Percentiles rank a stretch among this genome's conserved stretches.
Evolutionary conservation across 306 rosid species (phyloP).

Genomic region (Begonia fuchsioides): DNA sequence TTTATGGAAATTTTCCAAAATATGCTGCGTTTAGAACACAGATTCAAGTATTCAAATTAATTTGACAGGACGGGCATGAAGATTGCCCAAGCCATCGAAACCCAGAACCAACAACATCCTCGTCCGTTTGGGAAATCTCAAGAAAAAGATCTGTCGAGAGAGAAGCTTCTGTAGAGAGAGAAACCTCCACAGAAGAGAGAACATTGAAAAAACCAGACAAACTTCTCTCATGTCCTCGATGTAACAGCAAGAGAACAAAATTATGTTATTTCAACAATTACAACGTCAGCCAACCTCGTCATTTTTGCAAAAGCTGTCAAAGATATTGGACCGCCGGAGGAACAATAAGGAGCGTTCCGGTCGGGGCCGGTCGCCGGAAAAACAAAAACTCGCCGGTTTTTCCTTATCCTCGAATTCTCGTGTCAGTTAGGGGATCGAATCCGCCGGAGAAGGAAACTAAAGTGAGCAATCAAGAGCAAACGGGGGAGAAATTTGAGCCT

Average conservation of each 20-base stretch:
- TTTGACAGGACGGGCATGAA: too few species aligned
- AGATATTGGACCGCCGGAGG: constrained; percentile 97
- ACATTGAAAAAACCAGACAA: constrained; percentile 60
- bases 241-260: constrained; percentile 82
- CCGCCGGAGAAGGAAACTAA: constrained; percentile 31
- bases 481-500: constrained; percentile 16
- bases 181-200: constrained; percentile 32
- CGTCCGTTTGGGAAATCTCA: constrained; percentile 27
- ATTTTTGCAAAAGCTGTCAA: constrained; percentile 85
- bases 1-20: too few species aligned
- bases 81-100: constrained; percentile 19
- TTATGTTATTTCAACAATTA: constrained; percentile 82
- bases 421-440: constrained; percentile 34
- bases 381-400: constrained; percentile 38
- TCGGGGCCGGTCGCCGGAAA: constrained; percentile 88
- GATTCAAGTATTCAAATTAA: too few species aligned
- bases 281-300: constrained; percentile 80
- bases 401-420: constrained; percentile 28
- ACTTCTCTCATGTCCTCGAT: constrained; percentile 69
- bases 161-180: constrained; percentile 23
- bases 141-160: too few species aligned
- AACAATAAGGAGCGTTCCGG: constrained; percentile 62
- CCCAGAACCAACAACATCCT: constrained; percentile 30
- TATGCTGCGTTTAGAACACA: too few species aligned
- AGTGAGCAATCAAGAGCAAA: constrained; percentile 21